These are phyloP conservation scores for Ambrosiella xylebori DNA, from an alignment of 2,329 filamentous ascomycete species.

Conservation along the genomic window DNA sequence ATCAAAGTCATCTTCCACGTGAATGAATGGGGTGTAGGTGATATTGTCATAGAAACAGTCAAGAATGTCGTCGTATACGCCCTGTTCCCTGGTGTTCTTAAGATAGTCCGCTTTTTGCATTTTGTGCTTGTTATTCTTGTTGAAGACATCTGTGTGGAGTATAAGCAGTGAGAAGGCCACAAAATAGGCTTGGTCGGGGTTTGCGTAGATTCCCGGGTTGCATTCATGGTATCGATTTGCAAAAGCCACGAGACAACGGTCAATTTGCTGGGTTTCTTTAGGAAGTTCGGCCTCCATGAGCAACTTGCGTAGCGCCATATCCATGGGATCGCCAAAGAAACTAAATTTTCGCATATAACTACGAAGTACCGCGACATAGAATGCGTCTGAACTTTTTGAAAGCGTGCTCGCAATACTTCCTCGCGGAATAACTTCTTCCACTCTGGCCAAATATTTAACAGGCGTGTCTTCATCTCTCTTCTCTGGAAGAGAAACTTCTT, in stretches of 20 bases:
- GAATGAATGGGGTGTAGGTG: conserved; percentile 93
- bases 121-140: conserved; percentile 98
- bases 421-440: conserved; percentile 65
- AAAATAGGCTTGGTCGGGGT: conserved; percentile 91
- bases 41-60: conserved; percentile 99
- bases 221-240: conserved; percentile 96
- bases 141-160: conserved; percentile 96
- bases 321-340: conserved; percentile 93
- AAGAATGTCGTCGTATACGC: conserved; percentile 81
- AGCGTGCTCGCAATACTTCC: conserved; percentile 72
- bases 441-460: conserved; percentile 67
- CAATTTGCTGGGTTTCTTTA: conserved; percentile 95
- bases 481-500: conserved; percentile 55
- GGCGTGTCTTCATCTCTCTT: conserved; percentile 77
- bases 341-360: conserved; percentile 92
- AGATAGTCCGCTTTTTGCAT: conserved; percentile 95
- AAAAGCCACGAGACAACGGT: conserved; percentile 83
- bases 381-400: conserved; percentile 72
- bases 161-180: conserved; percentile 94
- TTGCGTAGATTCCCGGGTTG: conserved; percentile 86
- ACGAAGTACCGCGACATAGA: conserved; percentile 65
- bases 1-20: conserved; percentile 83
- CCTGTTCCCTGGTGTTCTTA: conserved; percentile 83
- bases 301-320: conserved; percentile 91
- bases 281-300: conserved; percentile 93